Percentiles rank a stretch among this genome's conserved stretches.
Evolutionary conservation across 192 early-diverging fungal genomes (phyloP).

Genomic region (Jimgerdemannia lactiflua): DNA sequence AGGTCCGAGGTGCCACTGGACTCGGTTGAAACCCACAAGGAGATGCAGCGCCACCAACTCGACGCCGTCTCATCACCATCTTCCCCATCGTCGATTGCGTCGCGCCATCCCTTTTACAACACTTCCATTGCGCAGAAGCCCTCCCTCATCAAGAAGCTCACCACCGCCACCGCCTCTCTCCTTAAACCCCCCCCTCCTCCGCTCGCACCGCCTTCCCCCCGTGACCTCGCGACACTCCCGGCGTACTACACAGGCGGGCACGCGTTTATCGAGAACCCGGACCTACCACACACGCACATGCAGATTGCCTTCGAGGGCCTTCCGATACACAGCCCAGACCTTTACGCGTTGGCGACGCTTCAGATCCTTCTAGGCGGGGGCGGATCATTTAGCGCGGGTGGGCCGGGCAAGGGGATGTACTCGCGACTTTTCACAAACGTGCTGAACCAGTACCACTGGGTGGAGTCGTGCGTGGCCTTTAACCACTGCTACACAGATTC

Average conservation of each 20-base stretch:
- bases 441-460: conserved; percentile 90
- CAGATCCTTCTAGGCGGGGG: conserved; percentile 94
- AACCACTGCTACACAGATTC: conserved; percentile 91
- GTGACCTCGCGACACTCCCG: conserved; percentile 34
- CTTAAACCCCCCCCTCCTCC: conserved; percentile 6
- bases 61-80: neutral
- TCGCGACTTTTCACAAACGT: conserved; percentile 95
- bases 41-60: conserved; percentile 23
- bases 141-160: conserved; percentile 24
- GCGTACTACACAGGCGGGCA: conserved; percentile 85
- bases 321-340: conserved; percentile 80
- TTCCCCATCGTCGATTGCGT: conserved; percentile 13
- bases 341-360: conserved; percentile 89
- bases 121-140: conserved; percentile 1
- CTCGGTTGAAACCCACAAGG: conserved; percentile 17
- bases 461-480: conserved; percentile 92
- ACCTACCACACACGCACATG: conserved; percentile 77
- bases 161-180: neutral
- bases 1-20: conserved; percentile 16
- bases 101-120: neutral
- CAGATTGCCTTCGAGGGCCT: conserved; percentile 89
- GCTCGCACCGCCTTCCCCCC: conserved; percentile 1
- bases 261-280: conserved; percentile 65
- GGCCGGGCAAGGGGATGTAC: conserved; percentile 99
- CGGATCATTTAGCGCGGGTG: conserved; percentile 94